phyloP scores from a whole-genome alignment of 176 grass and related monocot genomes.

The Oryza brachyantha region DNA sequence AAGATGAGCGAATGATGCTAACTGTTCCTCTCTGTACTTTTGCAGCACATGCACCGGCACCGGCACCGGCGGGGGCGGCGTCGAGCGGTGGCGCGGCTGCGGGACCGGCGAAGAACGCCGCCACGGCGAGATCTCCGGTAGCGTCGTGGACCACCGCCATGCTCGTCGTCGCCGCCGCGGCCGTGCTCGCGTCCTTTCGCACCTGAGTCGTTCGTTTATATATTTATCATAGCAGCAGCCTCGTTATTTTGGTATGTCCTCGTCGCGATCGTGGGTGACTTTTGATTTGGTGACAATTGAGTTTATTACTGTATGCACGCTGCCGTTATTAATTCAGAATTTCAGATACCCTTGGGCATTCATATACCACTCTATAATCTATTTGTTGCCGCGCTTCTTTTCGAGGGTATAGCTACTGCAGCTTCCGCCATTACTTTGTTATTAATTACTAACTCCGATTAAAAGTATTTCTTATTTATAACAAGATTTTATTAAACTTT shows the following conservation, averaged over 20 bases:
- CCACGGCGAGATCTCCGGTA: neutral
- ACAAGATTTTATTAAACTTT: no score
- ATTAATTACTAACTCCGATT: no score
- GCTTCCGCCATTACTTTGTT: no score
- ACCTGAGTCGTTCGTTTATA: neutral
- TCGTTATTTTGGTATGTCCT: neutral
- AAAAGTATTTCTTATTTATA: no score
- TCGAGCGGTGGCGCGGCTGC: neutral
- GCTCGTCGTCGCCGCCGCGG: conserved; percentile 1
- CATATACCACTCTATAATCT: no score
- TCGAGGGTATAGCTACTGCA: no score
- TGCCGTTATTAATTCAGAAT: neutral
- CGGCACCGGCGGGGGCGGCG: neutral
- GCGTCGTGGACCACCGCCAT: neutral
- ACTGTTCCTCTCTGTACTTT: neutral
- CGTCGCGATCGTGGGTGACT: neutral
- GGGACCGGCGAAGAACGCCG: conserved; percentile 4
- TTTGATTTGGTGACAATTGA: neutral
- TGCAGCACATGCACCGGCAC: conserved; percentile 28
- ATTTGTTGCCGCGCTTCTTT: no score
- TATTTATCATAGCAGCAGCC: neutral
- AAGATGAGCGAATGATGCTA: no score
- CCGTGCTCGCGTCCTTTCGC: conserved; percentile 21
- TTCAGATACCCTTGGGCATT: no score
- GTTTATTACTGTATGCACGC: neutral